These are phyloP conservation scores for Xylaria acuta DNA, from an alignment of 495 filamentous ascomycete genomes.

Conservation along the genomic window DNA sequence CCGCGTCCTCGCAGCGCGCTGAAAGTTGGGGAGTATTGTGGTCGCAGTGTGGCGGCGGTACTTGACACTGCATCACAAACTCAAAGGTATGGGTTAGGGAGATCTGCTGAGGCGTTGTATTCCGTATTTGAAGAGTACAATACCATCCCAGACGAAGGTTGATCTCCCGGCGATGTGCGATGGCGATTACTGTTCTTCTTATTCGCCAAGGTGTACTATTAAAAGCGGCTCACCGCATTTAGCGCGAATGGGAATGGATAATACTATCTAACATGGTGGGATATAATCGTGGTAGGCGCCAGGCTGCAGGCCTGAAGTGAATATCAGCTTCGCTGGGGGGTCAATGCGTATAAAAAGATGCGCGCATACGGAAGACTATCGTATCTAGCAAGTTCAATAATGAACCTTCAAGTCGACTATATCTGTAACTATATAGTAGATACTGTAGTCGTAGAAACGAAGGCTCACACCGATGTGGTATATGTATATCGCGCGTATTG, in stretches of 20 bases:
- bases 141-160: neutral
- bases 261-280: neutral
- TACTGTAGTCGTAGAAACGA: neutral
- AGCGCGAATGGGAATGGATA: neutral
- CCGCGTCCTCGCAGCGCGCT: neutral
- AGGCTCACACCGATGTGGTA: neutral
- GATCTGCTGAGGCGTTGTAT: neutral
- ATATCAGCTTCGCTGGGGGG: neutral
- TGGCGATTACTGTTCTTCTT: slow-evolving; percentile 7
- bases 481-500: slow-evolving; percentile 1
- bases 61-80: slow-evolving; percentile 8
- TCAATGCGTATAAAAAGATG: neutral
- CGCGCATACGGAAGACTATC: neutral
- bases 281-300: neutral
- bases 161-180: slow-evolving; percentile 18
- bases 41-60: neutral
- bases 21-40: neutral
- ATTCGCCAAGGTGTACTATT: slow-evolving; percentile 11
- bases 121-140: neutral
- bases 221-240: slow-evolving; percentile 5
- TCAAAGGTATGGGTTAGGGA: neutral
- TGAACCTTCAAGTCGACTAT: neutral
- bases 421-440: neutral
- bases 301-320: neutral
- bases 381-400: neutral